These are phyloP conservation scores for Hibiscus syriacus DNA, from an alignment of 345 rosid genomes.

Conservation along the genomic window DNA sequence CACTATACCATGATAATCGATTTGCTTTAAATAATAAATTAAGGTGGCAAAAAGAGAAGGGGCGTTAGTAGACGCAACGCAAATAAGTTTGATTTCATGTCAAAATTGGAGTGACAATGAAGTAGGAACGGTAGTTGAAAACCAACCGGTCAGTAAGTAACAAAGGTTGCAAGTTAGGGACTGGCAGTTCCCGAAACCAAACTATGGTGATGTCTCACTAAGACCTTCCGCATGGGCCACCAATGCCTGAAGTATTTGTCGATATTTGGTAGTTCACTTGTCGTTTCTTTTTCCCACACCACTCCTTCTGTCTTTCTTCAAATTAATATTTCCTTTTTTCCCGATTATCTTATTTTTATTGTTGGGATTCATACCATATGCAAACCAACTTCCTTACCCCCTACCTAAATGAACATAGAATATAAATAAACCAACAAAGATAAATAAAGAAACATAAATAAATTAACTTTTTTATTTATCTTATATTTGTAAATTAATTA, in stretches of 20 bases:
- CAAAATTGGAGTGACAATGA: neutral
- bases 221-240: neutral
- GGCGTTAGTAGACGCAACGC: neutral
- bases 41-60: neutral
- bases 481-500: no score
- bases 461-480: no score
- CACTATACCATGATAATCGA: neutral
- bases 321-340: neutral
- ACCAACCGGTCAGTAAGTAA: neutral
- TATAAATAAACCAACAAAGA: no score
- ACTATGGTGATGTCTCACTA: neutral
- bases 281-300: neutral
- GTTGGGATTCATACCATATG: neutral
- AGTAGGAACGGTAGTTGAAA: neutral
- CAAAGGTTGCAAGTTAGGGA: neutral
- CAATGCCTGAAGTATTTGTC: no score
- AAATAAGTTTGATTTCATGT: no score
- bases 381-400: neutral
- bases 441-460: no score
- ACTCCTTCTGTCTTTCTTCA: neutral
- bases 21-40: neutral
- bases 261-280: neutral
- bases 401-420: no score
- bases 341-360: neutral
- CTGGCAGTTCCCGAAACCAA: neutral